These are phyloP conservation scores for Mycena epipterygia DNA, from an alignment of 768 basidiomycete species.

Conservation along the genomic window DNA sequence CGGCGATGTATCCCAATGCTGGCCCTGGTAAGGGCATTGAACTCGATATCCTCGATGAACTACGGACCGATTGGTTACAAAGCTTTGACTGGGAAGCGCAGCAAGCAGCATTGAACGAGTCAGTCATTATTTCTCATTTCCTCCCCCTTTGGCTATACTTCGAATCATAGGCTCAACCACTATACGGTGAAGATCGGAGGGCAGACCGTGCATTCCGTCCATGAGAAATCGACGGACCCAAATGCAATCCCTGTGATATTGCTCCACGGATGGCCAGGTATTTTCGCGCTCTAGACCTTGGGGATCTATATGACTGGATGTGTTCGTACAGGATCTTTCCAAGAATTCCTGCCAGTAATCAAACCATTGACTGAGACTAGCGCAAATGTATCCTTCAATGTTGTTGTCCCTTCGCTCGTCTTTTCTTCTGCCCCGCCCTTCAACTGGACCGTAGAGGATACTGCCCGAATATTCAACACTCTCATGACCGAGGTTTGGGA, in stretches of 20 bases:
- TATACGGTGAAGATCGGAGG: conserved; percentile 35
- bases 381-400: neutral
- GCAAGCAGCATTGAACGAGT: conserved; percentile 15
- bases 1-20: conserved; percentile 1
- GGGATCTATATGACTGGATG: neutral
- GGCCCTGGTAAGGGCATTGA: conserved; percentile 1
- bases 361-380: neutral
- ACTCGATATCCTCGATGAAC: neutral
- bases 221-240: conserved; percentile 1
- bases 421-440: conserved; percentile 25
- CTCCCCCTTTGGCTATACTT: too few relatives aligned
- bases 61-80: neutral
- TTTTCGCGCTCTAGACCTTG: too few relatives aligned
- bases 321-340: conserved; percentile 2
- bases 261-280: conserved; percentile 31
- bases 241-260: conserved; percentile 17
- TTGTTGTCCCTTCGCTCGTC: conserved; percentile 18
- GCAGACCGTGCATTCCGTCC: conserved; percentile 2
- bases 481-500: conserved; percentile 42
- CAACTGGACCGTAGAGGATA: conserved; percentile 39
- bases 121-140: neutral
- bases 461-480: conserved; percentile 39
- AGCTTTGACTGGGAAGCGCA: conserved; percentile 9
- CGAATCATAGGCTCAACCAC: conserved; percentile 3
- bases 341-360: neutral